These are phyloP conservation scores for Kurtzmaniella quercitrusa DNA, from an alignment of 1,139 yeast genomes.

Conservation along the genomic window DNA sequence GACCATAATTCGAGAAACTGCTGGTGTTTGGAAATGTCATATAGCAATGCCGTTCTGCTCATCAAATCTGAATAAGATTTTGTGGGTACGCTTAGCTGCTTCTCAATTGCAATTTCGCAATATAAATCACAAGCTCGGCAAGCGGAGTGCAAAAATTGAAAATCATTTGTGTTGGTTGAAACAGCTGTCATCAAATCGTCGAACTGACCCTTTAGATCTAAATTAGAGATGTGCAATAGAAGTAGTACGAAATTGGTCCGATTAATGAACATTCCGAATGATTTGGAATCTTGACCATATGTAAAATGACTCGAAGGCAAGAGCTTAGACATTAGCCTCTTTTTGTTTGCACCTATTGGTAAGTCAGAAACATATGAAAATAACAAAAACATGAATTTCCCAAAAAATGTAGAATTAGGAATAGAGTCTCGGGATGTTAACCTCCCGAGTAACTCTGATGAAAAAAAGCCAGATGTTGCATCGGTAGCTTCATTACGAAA, in stretches of 20 bases:
- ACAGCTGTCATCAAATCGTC: conserved; percentile 23
- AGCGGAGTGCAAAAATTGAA: conserved; percentile 21
- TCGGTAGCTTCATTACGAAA: conserved; percentile 28
- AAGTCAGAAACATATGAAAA: conserved; percentile 31
- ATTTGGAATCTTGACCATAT: conserved; percentile 21
- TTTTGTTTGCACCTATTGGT: conserved; percentile 21
- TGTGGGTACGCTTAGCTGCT: conserved; percentile 16
- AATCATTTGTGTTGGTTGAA: conserved; percentile 18
- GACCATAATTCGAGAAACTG: conserved; percentile 5
- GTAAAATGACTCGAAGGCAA: conserved; percentile 35
- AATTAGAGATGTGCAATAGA: conserved; percentile 29
- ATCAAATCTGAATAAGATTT: conserved; percentile 17
- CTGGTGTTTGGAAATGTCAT: conserved; percentile 1
- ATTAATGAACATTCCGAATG: conserved; percentile 32
- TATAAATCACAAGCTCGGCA: conserved; percentile 20
- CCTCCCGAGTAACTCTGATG: conserved; percentile 22
- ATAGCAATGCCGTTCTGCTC: conserved; percentile 1
- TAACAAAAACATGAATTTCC: conserved; percentile 32
- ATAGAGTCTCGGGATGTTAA: conserved; percentile 28
- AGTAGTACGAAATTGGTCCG: conserved; percentile 34
- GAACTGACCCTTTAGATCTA: conserved; percentile 30
- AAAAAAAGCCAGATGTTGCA: conserved; percentile 6
- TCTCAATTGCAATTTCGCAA: conserved; percentile 16
- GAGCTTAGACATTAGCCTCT: conserved; percentile 33
- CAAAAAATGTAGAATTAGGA: conserved; percentile 33